Base-by-base conservation (phyloP, 2,329 filamentous ascomycete genomes). In the Clarireedia monteithiana region DNA sequence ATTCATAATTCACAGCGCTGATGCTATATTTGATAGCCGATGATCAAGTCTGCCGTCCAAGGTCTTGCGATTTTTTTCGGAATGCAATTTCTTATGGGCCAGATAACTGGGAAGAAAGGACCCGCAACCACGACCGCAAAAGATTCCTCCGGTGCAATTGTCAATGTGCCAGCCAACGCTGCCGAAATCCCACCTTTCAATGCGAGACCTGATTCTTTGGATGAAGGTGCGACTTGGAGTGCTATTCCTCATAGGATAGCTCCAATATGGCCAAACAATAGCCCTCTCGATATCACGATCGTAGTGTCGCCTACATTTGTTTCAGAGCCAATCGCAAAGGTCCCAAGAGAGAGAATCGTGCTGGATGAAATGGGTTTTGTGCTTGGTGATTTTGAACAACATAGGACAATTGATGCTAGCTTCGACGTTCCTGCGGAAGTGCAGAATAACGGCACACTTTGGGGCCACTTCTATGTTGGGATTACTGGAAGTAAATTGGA, bases 371-470 rank as follows among this genome's bases (percentile, higher is more conserved):
- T 84, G 71, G 78, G 80, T 60, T 97, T 96, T 71, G 82, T 80
- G 50, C 77, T 92, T 55, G 88, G 88, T 59, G 86, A 95, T 71
- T 90, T 79, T 68, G 86, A 83, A 57, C 91, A 97, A 66, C 85
- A 80, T 67, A 83, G 94, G 56, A 79, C 86, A 54, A 79, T 91
- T 57, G 85, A 92, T 63, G 88, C 88, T 6, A 85, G 78, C 39
- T 90, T 99, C 68, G 73, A 78, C 3, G 84, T 97, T 4, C 92
- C 94, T 2, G 77, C 78, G 59, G 78, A 82, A 44, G 91, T 95
- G 0, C 91, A 96, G 76, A 80, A 91, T 63, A 97, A 97, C 69
- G 91, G 89, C 36, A 96, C 92, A 1, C 80, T 99, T 9, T 96
- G 89, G 84, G 92, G 89, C 2, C 94, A 99, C 71, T 95, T 97